Base-by-base conservation (phyloP, 805 yeast genomes). In the Danielia reshetovae region DNA sequence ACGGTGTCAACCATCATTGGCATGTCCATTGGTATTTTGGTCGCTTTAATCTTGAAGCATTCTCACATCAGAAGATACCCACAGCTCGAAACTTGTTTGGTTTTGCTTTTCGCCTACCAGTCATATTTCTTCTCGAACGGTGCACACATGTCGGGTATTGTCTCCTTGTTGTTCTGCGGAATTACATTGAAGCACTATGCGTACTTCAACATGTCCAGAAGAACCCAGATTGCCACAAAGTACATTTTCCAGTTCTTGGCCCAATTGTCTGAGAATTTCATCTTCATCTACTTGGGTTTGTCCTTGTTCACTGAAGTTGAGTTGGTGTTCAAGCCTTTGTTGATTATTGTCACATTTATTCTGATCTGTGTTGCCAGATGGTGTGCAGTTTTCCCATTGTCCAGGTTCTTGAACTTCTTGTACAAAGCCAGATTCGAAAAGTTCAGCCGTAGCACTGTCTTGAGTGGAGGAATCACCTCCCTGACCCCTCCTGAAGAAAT, bases 101-200 rank as follows among this genome's bases (percentile, higher is more conserved):
- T 93, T 18, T 64, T 93, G 29, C 64, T 93, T 47, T 80, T 89
- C 56, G 97, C 97, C 12, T 93, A 93, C 57, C 96, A 88, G 51
- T 87, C 97, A 0, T 93, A 93, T 60, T 93, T 93, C 68, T 93
- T 93, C 61, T 89, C 97, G 27, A 93, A 93, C 54, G 99, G 98
- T 32, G 94, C 97, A 51, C 98, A 94, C 58, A 93, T 93, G 98
- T 89, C 97, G 5, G 99, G 99, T 29, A 90, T 90, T 45, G 97
- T 90, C 5, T 88, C 97, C 2, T 69, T 93, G 46, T 65, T 93
- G 46, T 93, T 93, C 65, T 90, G 97, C 58, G 98, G 99, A 36
- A 93, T 93, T 43, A 90, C 98, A 1, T 67, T 93, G 57, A 93
- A 90, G 59, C 97, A 94, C 60, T 93, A 93, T 55, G 98, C 97